Conservation (phyloP, 768 basidiomycete species). For the Pisolithus microcarpus region DNA sequence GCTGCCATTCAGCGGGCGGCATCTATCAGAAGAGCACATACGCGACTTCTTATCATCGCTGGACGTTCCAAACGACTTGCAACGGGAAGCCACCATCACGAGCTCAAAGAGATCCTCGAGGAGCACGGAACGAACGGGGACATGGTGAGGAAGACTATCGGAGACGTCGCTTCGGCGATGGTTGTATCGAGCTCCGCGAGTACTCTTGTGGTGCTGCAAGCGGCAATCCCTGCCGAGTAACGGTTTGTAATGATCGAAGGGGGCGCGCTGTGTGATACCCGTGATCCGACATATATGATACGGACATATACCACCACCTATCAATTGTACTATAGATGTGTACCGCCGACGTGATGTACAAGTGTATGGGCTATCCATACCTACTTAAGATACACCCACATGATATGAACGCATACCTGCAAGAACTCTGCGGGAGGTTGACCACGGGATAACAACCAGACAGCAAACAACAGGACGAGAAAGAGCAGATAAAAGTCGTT, state of each 20-base stretch:
- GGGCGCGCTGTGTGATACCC: neutral
- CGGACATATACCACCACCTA: neutral
- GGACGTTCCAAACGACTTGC: conserved; percentile 75
- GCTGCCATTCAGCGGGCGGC: conserved; percentile 41
- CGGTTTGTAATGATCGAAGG: neutral
- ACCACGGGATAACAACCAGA: neutral
- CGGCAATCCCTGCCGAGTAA: conserved; percentile 26
- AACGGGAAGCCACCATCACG: conserved; percentile 62
- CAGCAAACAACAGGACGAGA: neutral
- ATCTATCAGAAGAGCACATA: conserved; percentile 16
- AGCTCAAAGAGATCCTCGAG: conserved; percentile 58
- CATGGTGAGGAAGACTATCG: conserved; percentile 67
- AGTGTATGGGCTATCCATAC: neutral
- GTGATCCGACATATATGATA: neutral
- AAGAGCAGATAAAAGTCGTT: neutral
- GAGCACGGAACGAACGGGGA: conserved; percentile 25
- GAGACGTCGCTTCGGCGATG: conserved; percentile 80
- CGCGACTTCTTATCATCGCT: conserved; percentile 52
- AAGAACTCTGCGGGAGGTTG: neutral
- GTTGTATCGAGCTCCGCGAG: conserved; percentile 49
- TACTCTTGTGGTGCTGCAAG: conserved; percentile 66
- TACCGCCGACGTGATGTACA: neutral
- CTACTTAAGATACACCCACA: neutral
- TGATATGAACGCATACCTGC: neutral
- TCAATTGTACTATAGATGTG: neutral